Conservation (phyloP, 306 rosid species). For the Boehmeria nivea region DNA sequence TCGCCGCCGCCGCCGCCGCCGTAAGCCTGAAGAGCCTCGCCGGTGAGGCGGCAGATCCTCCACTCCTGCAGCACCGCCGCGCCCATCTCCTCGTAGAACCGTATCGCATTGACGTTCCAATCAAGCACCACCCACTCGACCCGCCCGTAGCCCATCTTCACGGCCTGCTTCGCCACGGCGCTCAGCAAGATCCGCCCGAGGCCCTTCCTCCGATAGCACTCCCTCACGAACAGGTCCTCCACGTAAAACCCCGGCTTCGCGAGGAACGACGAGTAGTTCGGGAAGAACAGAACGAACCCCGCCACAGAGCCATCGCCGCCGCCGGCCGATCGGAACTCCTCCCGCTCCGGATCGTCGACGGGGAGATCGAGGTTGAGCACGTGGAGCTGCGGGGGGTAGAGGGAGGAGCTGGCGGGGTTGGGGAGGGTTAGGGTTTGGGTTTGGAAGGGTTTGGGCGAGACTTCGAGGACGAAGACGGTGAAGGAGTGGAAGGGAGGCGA, state of each 20-base stretch:
- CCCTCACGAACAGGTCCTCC: constrained; percentile 78
- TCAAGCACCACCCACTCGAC: constrained; percentile 91
- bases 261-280: constrained; percentile 57
- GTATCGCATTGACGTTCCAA: constrained; percentile 73
- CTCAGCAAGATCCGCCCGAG: constrained; percentile 58
- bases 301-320: constrained; percentile 29
- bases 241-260: constrained; percentile 73
- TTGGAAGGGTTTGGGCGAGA: constrained; percentile 45
- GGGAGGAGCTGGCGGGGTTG: constrained; percentile 3
- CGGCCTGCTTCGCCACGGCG: constrained; percentile 81
- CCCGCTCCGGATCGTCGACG: constrained; percentile 51
- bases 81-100: constrained; percentile 74
- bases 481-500: constrained; percentile 66
- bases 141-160: constrained; percentile 79
- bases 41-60: constrained; percentile 81
- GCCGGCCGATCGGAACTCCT: constrained; percentile 24
- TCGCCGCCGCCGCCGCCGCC: too few species aligned
- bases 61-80: constrained; percentile 65
- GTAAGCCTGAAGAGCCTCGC: constrained; percentile 59
- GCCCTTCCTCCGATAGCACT: constrained; percentile 73
- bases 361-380: constrained; percentile 43
- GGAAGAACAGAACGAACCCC: constrained; percentile 76
- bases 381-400: constrained; percentile 31
- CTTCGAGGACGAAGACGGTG: constrained; percentile 76
- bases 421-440: neutral